Evolutionary conservation across 148 eudicot species (phyloP).

Genomic region (Talinum fruticosum): DNA sequence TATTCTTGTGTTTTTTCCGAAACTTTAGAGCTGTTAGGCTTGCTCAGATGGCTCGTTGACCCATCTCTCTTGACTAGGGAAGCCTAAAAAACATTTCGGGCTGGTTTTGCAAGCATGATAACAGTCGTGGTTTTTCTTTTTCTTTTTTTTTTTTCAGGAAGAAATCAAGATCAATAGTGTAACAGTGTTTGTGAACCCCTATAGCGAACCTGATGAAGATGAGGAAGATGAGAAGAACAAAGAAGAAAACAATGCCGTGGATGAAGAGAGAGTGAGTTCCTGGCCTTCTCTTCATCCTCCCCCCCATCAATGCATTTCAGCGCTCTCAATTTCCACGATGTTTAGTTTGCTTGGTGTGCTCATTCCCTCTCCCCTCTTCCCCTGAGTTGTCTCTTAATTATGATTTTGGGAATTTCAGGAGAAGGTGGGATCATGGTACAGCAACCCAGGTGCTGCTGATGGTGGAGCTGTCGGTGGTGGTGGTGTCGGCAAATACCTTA

Average conservation of each 20-base stretch:
- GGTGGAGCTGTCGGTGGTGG: slow-evolving; percentile 42
- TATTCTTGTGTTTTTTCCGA: neutral
- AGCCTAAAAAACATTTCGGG: neutral
- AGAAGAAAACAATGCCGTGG: slow-evolving; percentile 47
- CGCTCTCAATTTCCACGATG: neutral
- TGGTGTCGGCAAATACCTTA: slow-evolving; percentile 84
- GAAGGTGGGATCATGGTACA: slow-evolving; percentile 93
- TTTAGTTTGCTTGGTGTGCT: neutral
- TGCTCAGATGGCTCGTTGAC: no score
- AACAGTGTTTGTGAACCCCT: slow-evolving; percentile 78
- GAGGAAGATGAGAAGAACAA: slow-evolving; percentile 59
- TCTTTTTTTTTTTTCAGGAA: slow-evolving; percentile 54
- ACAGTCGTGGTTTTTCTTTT: slow-evolving; percentile 1
- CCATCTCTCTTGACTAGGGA: neutral
- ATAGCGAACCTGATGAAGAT: slow-evolving; percentile 79
- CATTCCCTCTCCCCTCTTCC: neutral
- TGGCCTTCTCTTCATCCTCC: neutral
- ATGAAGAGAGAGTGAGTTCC: slow-evolving; percentile 73
- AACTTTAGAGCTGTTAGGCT: neutral
- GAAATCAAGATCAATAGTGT: slow-evolving; percentile 81
- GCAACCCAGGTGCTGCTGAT: slow-evolving; percentile 67
- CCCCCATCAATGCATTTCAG: neutral
- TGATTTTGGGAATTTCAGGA: slow-evolving; percentile 46
- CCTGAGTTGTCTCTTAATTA: neutral
- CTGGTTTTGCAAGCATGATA: neutral